These are phyloP conservation scores for Yarrowia sp. DNA, from an alignment of 805 yeast genomes.

Conservation along the genomic window DNA sequence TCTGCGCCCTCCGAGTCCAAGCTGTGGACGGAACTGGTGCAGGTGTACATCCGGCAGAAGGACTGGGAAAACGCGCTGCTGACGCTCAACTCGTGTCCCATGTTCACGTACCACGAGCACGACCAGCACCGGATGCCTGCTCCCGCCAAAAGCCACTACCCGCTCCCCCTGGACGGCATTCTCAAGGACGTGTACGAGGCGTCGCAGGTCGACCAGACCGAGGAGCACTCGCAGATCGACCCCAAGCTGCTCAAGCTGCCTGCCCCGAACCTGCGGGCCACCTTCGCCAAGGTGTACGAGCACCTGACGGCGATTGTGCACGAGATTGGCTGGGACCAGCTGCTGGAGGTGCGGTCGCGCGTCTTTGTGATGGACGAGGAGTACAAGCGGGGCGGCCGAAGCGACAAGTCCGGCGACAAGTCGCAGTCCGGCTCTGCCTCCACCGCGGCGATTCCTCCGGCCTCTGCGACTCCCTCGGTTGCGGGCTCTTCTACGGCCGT, in stretches of 20 bases:
- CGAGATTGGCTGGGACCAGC: conserved; percentile 77
- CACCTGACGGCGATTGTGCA: conserved; percentile 66
- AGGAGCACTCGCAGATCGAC: conserved; percentile 42
- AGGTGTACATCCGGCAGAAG: conserved; percentile 55
- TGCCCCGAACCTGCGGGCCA: conserved; percentile 51
- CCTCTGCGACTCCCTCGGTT: not conserved
- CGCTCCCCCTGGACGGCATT: conserved; percentile 55
- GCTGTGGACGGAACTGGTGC: conserved; percentile 65
- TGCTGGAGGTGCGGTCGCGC: conserved; percentile 61
- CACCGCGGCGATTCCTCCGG: conserved; percentile 9
- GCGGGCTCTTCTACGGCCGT: not conserved
- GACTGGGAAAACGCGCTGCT: conserved; percentile 61
- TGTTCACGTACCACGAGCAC: conserved; percentile 50
- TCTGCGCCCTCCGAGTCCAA: conserved; percentile 75
- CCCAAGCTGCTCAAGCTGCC: conserved; percentile 52
- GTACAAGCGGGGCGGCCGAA: conserved; percentile 43
- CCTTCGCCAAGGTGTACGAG: conserved; percentile 62
- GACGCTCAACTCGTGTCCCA: conserved; percentile 73
- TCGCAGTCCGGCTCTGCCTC: conserved; percentile 4
- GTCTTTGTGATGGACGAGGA: conserved; percentile 83
- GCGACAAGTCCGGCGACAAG: not conserved
- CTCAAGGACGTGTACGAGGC: conserved; percentile 50
- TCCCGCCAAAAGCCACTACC: conserved; percentile 47
- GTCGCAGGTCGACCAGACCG: conserved; percentile 30
- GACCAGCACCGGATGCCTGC: conserved; percentile 48